These are phyloP conservation scores for Elongisporangium prolatum DNA, from an alignment of 352 stramenopile genomes.

Conservation along the genomic window DNA sequence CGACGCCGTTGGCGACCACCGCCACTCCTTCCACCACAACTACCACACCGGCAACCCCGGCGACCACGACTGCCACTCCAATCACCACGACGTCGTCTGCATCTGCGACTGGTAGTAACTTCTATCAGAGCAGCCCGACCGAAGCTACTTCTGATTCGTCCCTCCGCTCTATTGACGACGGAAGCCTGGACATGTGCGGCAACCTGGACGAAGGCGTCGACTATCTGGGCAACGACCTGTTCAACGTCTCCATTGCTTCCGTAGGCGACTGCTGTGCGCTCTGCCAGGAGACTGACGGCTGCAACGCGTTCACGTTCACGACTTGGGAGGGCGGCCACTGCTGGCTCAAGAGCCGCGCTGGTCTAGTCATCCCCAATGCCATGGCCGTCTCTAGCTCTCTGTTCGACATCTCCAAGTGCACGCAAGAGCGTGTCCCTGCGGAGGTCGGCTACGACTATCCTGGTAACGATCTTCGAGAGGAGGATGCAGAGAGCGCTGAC, in stretches of 20 bases:
- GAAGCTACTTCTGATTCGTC: background rate
- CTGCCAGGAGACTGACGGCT: background rate
- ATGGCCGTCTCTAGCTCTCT: background rate
- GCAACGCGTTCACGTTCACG: slow-evolving; percentile 18
- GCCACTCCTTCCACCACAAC: too few relatives aligned
- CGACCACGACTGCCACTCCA: background rate
- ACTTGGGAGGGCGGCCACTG: slow-evolving; percentile 16
- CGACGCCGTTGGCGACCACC: background rate
- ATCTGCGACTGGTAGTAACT: background rate
- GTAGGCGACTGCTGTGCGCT: slow-evolving; percentile 9
- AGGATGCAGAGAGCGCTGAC: background rate
- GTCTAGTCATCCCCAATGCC: background rate
- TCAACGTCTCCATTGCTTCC: slow-evolving; percentile 14
- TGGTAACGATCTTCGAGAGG: background rate
- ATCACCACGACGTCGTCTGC: background rate
- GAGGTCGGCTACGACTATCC: background rate
- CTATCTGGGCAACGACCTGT: slow-evolving; percentile 25
- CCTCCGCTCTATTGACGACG: background rate
- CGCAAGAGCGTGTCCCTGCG: background rate
- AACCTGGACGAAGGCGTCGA: slow-evolving; percentile 10
- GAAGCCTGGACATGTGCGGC: background rate
- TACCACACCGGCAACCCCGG: background rate
- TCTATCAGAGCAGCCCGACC: background rate
- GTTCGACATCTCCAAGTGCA: slow-evolving; percentile 4
- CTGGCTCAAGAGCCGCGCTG: slow-evolving; percentile 20